These are phyloP conservation scores for Ottelia alismoides DNA, from an alignment of 106 monocot genomes.

Conservation along the genomic window DNA sequence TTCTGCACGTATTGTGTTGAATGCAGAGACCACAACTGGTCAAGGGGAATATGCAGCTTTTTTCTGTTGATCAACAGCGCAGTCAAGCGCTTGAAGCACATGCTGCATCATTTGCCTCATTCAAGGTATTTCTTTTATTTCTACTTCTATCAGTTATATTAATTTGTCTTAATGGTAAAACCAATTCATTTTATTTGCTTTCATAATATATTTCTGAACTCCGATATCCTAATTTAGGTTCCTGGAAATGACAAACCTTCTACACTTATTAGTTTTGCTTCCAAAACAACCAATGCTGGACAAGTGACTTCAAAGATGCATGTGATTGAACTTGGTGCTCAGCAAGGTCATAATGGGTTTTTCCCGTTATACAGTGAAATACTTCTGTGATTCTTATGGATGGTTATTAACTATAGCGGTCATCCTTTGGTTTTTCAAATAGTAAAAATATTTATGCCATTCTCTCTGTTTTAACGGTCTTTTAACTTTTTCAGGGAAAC, in stretches of 20 bases:
- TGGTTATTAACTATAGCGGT: not conserved
- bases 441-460: not conserved
- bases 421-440: not conserved
- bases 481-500: too few species aligned
- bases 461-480: too few species aligned
- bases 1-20: too few species aligned
- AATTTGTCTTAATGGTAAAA: too few species aligned
- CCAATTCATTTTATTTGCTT: too few species aligned
- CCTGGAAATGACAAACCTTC: conserved; percentile 82
- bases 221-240: too few species aligned
- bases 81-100: conserved; percentile 99
- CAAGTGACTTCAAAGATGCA: conserved; percentile 89
- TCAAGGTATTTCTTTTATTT: conserved; percentile 49
- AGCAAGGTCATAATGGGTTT: conserved; percentile 72
- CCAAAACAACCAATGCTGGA: conserved; percentile 82
- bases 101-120: conserved; percentile 93
- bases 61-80: conserved; percentile 96
- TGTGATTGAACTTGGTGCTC: conserved; percentile 96
- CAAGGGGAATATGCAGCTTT: conserved; percentile 98
- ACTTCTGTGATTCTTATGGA: too few species aligned
- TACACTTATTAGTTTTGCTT: conserved; percentile 84
- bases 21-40: conserved; percentile 92
- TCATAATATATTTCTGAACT: too few species aligned
- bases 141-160: too few species aligned
- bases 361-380: too few species aligned